phyloP scores from a whole-genome alignment of 2,329 filamentous ascomycete genomes.

The Diplodia intermedia region DNA sequence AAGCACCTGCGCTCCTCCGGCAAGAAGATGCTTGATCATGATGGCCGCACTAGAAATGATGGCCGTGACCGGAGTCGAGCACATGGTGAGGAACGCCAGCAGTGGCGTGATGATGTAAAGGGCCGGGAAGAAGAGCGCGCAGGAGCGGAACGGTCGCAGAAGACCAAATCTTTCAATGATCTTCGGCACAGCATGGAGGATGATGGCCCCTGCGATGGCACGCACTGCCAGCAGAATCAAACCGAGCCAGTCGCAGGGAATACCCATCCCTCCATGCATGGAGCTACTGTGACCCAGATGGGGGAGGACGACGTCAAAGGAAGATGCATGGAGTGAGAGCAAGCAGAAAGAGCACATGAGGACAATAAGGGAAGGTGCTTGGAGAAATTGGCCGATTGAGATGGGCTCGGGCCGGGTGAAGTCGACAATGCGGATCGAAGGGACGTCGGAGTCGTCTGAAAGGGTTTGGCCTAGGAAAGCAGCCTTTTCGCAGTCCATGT shows the following conservation, averaged over 20 bases:
- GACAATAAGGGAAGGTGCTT: conserved; percentile 54
- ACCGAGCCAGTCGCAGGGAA: conserved; percentile 55
- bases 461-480: conserved; percentile 52
- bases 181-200: conserved; percentile 48
- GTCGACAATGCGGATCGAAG: conserved; percentile 46
- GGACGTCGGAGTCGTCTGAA: conserved; percentile 46
- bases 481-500: conserved; percentile 54
- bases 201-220: conserved; percentile 49
- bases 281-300: conserved; percentile 56
- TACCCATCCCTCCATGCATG: conserved; percentile 54
- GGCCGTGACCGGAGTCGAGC: conserved; percentile 44
- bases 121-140: conserved; percentile 50
- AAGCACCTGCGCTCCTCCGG: conserved; percentile 51
- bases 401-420: conserved; percentile 50
- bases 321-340: conserved; percentile 63
- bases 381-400: conserved; percentile 54
- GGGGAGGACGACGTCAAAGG: conserved; percentile 58
- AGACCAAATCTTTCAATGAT: conserved; percentile 51
- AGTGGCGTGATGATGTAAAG: conserved; percentile 52
- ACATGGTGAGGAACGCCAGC: conserved; percentile 47
- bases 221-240: conserved; percentile 52
- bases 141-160: conserved; percentile 52
- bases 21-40: conserved; percentile 53
- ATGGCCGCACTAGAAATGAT: conserved; percentile 51
- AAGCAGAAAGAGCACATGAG: conserved; percentile 59